Conservation (phyloP, 2,329 filamentous ascomycete species). For the Cladophialophora bantiana region DNA sequence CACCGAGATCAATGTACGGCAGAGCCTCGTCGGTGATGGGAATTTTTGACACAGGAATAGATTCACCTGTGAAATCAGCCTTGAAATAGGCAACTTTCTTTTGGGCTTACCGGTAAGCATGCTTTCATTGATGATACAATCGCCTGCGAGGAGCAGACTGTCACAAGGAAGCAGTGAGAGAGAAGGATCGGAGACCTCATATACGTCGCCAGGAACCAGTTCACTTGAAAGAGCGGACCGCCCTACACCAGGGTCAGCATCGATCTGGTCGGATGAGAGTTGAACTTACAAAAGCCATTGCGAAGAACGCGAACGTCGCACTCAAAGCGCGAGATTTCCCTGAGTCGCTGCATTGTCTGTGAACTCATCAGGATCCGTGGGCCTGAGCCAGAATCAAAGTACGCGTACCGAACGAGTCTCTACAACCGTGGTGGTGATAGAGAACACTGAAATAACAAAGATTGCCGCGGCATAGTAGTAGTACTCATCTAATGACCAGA, state of each 20-base stretch:
- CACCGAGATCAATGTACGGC: constrained; percentile 75
- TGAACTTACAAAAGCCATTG: constrained; percentile 82
- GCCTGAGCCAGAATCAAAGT: constrained; percentile 20
- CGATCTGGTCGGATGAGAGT: neutral
- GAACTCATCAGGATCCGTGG: constrained; percentile 30
- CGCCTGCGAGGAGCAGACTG: constrained; percentile 86
- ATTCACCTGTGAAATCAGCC: constrained; percentile 69
- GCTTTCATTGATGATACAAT: constrained; percentile 98
- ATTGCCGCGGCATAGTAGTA: constrained; percentile 98
- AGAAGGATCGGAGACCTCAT: constrained; percentile 93
- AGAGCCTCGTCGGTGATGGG: constrained; percentile 83
- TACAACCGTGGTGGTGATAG: constrained; percentile 85
- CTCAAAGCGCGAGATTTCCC: constrained; percentile 92
- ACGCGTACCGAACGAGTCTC: constrained; percentile 80
- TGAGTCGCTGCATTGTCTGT: constrained; percentile 84
- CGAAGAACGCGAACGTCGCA: constrained; percentile 93
- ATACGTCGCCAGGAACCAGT: constrained; percentile 92
- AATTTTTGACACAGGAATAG: constrained; percentile 92
- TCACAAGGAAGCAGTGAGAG: constrained; percentile 89
- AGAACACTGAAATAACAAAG: constrained; percentile 90
- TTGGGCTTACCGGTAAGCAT: constrained; percentile 77
- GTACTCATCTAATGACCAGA: constrained; percentile 96
- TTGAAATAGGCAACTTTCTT: neutral
- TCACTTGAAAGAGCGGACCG: constrained; percentile 84
- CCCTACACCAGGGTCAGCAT: constrained; percentile 58